Conservation (phyloP, 495 filamentous ascomycete species). For the Penicillium atrosanguineum region DNA sequence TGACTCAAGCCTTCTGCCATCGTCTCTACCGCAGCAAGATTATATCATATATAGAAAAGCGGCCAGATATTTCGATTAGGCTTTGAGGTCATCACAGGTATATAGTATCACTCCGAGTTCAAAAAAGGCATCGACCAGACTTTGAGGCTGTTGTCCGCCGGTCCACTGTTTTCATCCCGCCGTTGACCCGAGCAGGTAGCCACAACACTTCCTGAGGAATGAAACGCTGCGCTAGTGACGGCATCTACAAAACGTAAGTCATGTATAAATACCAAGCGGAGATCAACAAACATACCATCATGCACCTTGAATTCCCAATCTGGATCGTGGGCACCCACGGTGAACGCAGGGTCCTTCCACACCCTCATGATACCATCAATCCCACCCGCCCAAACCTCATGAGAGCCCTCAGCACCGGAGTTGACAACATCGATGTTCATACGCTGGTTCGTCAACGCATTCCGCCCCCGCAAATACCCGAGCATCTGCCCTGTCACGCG, state of each 20-base stretch:
- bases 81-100: neutral
- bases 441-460: slow-evolving; percentile 72
- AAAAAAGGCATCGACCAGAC: slow-evolving; percentile 55
- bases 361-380: slow-evolving; percentile 73
- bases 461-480: slow-evolving; percentile 66
- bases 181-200: slow-evolving; percentile 74
- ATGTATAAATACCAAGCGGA: neutral
- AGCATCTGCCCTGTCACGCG: slow-evolving; percentile 68
- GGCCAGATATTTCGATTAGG: neutral
- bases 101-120: neutral
- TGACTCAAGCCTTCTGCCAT: too few species aligned
- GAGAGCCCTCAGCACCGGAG: slow-evolving; percentile 45
- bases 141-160: slow-evolving; percentile 60
- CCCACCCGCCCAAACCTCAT: slow-evolving; percentile 83
- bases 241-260: slow-evolving; percentile 41
- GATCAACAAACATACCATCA: slow-evolving; percentile 34
- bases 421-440: slow-evolving; percentile 67
- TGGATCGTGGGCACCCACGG: slow-evolving; percentile 52
- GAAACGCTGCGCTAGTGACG: slow-evolving; percentile 62
- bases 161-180: slow-evolving; percentile 12
- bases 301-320: slow-evolving; percentile 60
- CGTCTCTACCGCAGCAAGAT: neutral
- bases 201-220: slow-evolving; percentile 63
- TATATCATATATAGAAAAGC: neutral
- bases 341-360: slow-evolving; percentile 64